These are phyloP conservation scores for Alternaria alternata DNA, from an alignment of 2,329 filamentous ascomycete species.

Conservation along the genomic window DNA sequence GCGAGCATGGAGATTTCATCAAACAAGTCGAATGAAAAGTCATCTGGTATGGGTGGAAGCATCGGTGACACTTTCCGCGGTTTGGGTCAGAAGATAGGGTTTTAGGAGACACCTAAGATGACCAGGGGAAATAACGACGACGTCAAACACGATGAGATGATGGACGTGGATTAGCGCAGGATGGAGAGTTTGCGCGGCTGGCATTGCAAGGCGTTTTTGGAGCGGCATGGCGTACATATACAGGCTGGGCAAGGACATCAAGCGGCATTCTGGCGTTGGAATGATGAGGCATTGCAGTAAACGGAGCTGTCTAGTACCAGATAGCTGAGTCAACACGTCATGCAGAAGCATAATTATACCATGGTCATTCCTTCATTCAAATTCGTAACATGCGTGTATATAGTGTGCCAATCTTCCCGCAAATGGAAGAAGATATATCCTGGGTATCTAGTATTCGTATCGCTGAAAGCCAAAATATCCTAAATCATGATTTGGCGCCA, in stretches of 20 bases:
- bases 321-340: not conserved
- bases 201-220: conserved; percentile 22
- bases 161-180: not conserved
- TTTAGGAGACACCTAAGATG: conserved; percentile 21
- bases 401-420: not conserved
- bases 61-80: conserved; percentile 39
- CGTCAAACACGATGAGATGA: not conserved
- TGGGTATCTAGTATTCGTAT: conserved; percentile 2
- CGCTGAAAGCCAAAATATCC: not conserved
- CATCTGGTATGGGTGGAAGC: conserved; percentile 26
- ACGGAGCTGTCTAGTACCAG: not conserved
- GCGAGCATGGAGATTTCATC: conserved; percentile 74
- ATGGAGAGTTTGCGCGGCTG: not conserved
- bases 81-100: conserved; percentile 42
- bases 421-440: not conserved
- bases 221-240: conserved; percentile 6
- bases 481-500: not conserved
- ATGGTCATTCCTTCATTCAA: conserved; percentile 1
- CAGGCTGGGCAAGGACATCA: conserved; percentile 2
- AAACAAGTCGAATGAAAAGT: conserved; percentile 34
- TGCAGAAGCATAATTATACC: not conserved
- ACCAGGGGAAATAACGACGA: not conserved
- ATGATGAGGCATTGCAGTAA: not conserved
- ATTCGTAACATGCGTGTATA: not conserved
- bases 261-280: conserved; percentile 14